These are phyloP conservation scores for Microcos paniculata DNA, from an alignment of 345 rosid genomes.

Conservation along the genomic window DNA sequence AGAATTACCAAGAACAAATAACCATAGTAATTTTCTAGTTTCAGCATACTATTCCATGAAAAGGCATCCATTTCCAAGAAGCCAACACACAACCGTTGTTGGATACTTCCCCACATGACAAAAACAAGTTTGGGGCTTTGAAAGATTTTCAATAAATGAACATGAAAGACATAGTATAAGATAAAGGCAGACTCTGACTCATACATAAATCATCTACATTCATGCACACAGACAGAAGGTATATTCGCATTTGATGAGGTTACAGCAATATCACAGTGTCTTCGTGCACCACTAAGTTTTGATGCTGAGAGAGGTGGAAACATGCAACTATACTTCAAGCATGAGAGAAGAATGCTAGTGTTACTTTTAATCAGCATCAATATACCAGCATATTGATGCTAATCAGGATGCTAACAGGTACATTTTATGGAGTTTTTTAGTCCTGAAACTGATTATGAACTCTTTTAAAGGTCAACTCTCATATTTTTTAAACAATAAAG, in stretches of 20 bases:
- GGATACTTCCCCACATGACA: conserved; percentile 52
- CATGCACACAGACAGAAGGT: no score
- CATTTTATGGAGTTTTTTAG: neutral
- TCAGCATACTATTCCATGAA: conserved; percentile 86
- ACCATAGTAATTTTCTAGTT: conserved; percentile 64
- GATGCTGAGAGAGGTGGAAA: neutral
- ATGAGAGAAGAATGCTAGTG: neutral
- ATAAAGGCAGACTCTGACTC: no score
- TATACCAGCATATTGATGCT: neutral
- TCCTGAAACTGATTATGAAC: neutral
- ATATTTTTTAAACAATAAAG: no score
- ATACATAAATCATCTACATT: no score
- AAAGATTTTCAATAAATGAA: no score
- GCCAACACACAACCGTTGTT: conserved; percentile 69
- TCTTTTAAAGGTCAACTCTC: neutral
- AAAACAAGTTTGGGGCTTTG: no score
- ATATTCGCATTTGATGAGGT: neutral
- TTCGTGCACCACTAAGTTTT: neutral
- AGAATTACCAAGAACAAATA: conserved; percentile 60
- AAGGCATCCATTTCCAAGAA: conserved; percentile 71
- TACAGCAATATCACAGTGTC: neutral
- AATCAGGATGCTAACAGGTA: neutral
- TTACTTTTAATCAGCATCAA: no score
- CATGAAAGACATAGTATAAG: no score
- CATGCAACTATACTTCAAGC: conserved; percentile 8